These are phyloP conservation scores for Fusarium acutatum DNA, from an alignment of 2,329 filamentous ascomycete species.

Conservation along the genomic window DNA sequence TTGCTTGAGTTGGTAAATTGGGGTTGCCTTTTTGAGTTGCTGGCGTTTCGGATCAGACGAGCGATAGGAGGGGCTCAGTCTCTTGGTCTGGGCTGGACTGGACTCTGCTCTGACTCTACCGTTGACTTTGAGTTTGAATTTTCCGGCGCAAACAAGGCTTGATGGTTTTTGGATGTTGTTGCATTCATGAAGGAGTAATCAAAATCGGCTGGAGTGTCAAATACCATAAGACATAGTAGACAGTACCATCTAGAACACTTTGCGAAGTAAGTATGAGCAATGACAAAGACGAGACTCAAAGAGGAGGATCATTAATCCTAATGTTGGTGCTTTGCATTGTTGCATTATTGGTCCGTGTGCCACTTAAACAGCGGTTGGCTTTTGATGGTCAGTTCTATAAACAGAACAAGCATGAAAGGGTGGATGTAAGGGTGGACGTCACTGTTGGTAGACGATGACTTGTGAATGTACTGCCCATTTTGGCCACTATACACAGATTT, in stretches of 20 bases:
- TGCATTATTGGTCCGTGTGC: constrained; percentile 1
- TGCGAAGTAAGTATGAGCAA: constrained; percentile 15
- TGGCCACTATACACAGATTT: neutral
- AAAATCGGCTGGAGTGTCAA: constrained; percentile 20
- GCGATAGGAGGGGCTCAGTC: neutral
- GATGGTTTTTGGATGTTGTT: constrained; percentile 22
- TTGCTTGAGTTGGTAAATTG: constrained; percentile 62
- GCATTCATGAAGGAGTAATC: constrained; percentile 24
- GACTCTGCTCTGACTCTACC: neutral
- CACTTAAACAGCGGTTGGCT: neutral
- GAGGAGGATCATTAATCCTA: constrained; percentile 1
- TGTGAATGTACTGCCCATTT: neutral
- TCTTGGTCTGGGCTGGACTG: neutral
- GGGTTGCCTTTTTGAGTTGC: constrained; percentile 4
- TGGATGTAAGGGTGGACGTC: constrained; percentile 14
- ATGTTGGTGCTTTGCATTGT: neutral
- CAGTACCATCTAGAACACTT: constrained; percentile 17
- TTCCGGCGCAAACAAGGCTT: constrained; percentile 6
- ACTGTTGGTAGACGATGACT: constrained; percentile 8
- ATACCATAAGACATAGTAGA: constrained; percentile 13
- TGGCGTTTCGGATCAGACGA: constrained; percentile 21
- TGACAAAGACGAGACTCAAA: constrained; percentile 1
- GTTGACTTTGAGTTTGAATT: neutral
- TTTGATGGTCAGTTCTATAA: constrained; percentile 22
- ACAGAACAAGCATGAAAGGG: constrained; percentile 15